Base-by-base conservation (phyloP, 768 basidiomycete genomes). In the Rubroboletus satanas region DNA sequence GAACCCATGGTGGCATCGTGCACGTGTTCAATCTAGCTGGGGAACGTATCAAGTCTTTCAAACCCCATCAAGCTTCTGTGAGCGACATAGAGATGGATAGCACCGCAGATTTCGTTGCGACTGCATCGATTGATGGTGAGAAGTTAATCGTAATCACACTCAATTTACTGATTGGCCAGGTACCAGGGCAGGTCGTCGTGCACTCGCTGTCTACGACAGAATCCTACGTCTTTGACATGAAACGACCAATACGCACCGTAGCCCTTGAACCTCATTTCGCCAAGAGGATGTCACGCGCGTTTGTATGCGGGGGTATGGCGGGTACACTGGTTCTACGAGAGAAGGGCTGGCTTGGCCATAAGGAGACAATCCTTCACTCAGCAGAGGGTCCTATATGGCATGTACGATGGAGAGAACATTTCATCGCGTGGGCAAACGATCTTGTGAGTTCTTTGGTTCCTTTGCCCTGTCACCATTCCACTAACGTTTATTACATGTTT, bases 351-450 rank as follows among this genome's bases (percentile, higher is more conserved):
- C 73, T 98, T 1, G 94, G 96, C 0, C 90, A 97, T 64, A 97
- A 91, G 65, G 94, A 96, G 68, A 90, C 87, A 0, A 70, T 87
- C 7, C 68, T 97, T 18, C 87, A 93, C 65, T 77, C 75, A 5
- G 90, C 88, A 5, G 97, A 98, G 72, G 97, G 96, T 11, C 92
- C 97, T 0, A 91, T 99, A 49, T 98, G 94, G 93, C 84, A 86
- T 49, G 83, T 87, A 10, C 80, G 87, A 54, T 98, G 97, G 97
- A 77, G 84, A 63, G 87, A 85, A 1, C 81, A 81, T 45, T 75
- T 97, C 31, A 93, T 98, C 60, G 94, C 93, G 0, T 99, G 97
- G 97, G 93, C 95, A 4, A 97, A 94, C 61, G 97, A 99, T 67
- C 62, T 84, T 41, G 93, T 93, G 58, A 65, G 85, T 70, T 32